Base-by-base conservation (phyloP, 106 monocot genomes). In the Dendrobium catenatum region DNA sequence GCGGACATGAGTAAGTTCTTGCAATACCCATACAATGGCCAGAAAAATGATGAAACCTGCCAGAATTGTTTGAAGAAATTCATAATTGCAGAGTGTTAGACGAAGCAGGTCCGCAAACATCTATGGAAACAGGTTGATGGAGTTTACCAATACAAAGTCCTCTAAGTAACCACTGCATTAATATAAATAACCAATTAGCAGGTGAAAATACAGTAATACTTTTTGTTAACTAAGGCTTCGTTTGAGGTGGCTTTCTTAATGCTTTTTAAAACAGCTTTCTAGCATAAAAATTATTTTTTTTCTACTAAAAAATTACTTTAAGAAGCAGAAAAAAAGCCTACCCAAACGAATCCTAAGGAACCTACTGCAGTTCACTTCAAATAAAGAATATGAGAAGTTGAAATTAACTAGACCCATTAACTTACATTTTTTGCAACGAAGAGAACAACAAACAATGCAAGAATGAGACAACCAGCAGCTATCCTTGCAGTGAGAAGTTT, bases 381-480 rank as follows among this genome's bases (percentile, higher is more conserved):
- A 67, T 67, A 26, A 67, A 67, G 1, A 67, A 67, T 26, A 67
- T 27, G 56, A 37, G 37, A 19, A 56, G 61, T 11, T 9, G 27
- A 70, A 70, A 0, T 0, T 20, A 48, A 48, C 48, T 48, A 51
- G 16, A 51, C 13, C 51, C 51, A 15, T 3, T 0, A 61, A 26
- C 88, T 89, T 88, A 97, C 94, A 90, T 97, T 97, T 87, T 97
- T 84, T 42, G 94, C 96, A 85, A 97, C 86, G 80, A 97, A 94
- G 58, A 97, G 86, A 31, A 97, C 96, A 44, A 97, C 72, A 80
- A 97, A 10, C 59, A 97, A 83, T 73, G 96, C 96, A 83, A 92
- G 83, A n/a, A 84, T 85, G 81, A 97, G 92, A 77, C 94, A 94
- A 75, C 90, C 90, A 16, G 90, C 87, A 77, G 87, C 87, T 58